Evolutionary conservation across 495 filamentous ascomycete genomes (phyloP).

Genomic region (Penicillium simplicissimum): DNA sequence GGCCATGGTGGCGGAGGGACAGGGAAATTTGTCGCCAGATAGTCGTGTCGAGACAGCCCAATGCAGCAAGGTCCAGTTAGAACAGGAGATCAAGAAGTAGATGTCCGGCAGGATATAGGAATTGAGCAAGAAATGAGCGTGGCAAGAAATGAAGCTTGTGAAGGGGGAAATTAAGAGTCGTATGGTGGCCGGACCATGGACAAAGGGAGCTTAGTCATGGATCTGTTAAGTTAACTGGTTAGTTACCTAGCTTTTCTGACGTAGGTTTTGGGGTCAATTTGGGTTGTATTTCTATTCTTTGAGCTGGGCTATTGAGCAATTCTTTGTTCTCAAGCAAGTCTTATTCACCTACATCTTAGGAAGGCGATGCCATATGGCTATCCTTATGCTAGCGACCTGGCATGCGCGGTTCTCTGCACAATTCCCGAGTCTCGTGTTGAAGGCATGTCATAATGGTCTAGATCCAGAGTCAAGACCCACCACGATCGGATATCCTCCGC

Average conservation of each 20-base stretch:
- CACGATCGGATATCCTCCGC: slow-evolving; percentile 17
- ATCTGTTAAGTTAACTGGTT: no score
- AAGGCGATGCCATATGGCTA: neutral
- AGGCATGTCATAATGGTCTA: neutral
- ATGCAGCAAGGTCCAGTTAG: neutral
- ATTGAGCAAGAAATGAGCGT: slow-evolving; percentile 2
- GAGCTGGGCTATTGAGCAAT: neutral
- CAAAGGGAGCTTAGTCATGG: slow-evolving; percentile 10
- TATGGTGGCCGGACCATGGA: slow-evolving; percentile 1
- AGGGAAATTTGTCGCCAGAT: slow-evolving; percentile 9
- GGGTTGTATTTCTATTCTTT: no score
- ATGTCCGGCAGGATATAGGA: neutral
- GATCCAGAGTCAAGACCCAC: slow-evolving; percentile 9
- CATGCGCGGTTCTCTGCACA: neutral
- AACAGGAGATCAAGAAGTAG: neutral
- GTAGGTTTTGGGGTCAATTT: no score
- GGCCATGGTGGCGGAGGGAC: slow-evolving; percentile 33
- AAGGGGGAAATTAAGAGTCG: neutral
- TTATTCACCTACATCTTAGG: neutral
- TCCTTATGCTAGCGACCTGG: neutral
- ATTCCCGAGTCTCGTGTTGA: neutral
- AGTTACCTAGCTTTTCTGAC: no score
- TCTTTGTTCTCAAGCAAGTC: neutral
- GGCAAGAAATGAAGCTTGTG: neutral
- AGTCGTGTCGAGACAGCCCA: neutral